Percentiles rank a stretch among this genome's conserved stretches.
These are phyloP conservation scores for Lactarius deliciosus DNA, from an alignment of 768 basidiomycete species.

Conservation along the genomic window DNA sequence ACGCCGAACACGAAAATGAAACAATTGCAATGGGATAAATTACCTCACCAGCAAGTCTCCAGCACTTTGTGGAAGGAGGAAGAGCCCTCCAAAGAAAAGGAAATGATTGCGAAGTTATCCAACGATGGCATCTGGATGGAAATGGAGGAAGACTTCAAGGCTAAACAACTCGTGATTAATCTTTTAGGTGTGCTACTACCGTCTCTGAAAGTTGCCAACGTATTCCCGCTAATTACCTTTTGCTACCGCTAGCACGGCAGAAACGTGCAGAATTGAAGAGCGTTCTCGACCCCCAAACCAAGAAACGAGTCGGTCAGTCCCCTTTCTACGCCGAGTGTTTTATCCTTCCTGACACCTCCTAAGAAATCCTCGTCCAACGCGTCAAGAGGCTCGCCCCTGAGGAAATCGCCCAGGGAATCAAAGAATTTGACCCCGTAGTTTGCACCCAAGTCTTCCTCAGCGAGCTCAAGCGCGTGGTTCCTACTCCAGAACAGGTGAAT, in stretches of 20 bases:
- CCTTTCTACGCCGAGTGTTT: background rate
- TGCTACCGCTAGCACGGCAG: constrained; percentile 56
- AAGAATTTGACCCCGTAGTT: constrained; percentile 82
- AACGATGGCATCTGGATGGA: constrained; percentile 87
- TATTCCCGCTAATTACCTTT: background rate
- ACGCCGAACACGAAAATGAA: constrained; percentile 93
- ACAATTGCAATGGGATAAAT: constrained; percentile 97
- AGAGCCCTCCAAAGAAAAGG: constrained; percentile 62
- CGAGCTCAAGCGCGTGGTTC: constrained; percentile 84
- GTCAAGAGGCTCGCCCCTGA: constrained; percentile 82
- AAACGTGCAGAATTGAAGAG: constrained; percentile 88
- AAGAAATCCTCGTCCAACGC: constrained; percentile 92
- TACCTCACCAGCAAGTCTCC: constrained; percentile 82
- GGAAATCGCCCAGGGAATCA: constrained; percentile 79
- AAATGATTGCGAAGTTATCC: constrained; percentile 81
- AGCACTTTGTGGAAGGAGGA: constrained; percentile 88
- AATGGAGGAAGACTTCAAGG: constrained; percentile 98
- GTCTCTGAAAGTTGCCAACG: background rate
- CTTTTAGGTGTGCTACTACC: constrained; percentile 61
- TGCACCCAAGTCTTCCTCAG: constrained; percentile 88
- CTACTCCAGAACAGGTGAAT: constrained; percentile 84
- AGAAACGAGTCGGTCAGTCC: constrained; percentile 86
- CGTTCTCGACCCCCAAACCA: constrained; percentile 86
- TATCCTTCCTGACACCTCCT: background rate
- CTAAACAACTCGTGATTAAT: constrained; percentile 90